phyloP scores from a whole-genome alignment of 768 basidiomycete species.

The Pulveroboletus frians region DNA sequence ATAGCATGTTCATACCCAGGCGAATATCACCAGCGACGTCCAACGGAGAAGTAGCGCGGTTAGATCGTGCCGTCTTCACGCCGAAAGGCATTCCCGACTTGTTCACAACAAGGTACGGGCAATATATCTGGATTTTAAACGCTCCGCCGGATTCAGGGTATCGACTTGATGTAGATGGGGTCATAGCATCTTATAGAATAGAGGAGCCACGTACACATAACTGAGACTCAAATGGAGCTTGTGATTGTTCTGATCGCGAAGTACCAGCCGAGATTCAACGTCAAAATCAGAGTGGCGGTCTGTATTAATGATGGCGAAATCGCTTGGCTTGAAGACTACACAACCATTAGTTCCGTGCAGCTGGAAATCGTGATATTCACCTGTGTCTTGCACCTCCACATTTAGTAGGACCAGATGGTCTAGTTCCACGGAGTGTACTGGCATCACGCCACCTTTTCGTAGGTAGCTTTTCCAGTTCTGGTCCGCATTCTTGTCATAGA shows the following conservation, averaged over 20 bases:
- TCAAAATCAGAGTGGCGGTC: slow-evolving; percentile 88
- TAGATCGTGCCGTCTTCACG: slow-evolving; percentile 58
- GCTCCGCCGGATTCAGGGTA: slow-evolving; percentile 91
- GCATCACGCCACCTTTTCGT: slow-evolving; percentile 90
- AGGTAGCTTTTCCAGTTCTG: slow-evolving; percentile 95
- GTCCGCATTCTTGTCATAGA: slow-evolving; percentile 92
- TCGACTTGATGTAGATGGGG: slow-evolving; percentile 39
- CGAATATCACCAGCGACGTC: slow-evolving; percentile 82
- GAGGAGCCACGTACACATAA: slow-evolving; percentile 65
- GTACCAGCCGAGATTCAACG: slow-evolving; percentile 62
- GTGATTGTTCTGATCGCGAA: slow-evolving; percentile 69
- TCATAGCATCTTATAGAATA: not conserved
- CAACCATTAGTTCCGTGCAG: not conserved
- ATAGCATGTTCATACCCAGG: slow-evolving; percentile 39
- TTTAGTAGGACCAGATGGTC: slow-evolving; percentile 86
- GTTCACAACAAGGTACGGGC: slow-evolving; percentile 86
- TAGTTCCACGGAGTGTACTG: slow-evolving; percentile 92
- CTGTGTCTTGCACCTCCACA: slow-evolving; percentile 85
- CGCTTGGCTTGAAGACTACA: slow-evolving; percentile 85
- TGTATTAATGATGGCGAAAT: slow-evolving; percentile 96
- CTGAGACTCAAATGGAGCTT: slow-evolving; percentile 82
- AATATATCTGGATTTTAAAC: slow-evolving; percentile 93
- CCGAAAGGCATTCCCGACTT: slow-evolving; percentile 85
- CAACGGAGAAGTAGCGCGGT: slow-evolving; percentile 57
- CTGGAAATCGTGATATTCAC: slow-evolving; percentile 35